Evolutionary conservation across 345 rosid genomes (phyloP).

Genomic region (Psidium friedrichsthalianum): DNA sequence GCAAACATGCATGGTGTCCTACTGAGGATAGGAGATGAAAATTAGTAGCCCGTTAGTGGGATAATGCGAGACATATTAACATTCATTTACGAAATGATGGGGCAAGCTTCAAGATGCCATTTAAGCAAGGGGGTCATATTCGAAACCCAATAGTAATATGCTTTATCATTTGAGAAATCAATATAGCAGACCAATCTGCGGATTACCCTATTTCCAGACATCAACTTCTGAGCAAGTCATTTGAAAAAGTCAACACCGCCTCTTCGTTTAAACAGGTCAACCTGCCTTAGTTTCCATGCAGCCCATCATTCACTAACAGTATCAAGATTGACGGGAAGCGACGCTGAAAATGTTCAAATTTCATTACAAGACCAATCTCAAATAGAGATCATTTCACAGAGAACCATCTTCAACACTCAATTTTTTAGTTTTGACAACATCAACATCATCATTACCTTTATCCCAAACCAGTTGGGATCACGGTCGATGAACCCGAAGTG

Average conservation of each 20-base stretch:
- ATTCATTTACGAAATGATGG: no score
- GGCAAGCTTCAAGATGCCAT: not conserved
- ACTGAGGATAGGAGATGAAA: not conserved
- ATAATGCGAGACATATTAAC: not conserved
- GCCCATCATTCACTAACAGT: not conserved
- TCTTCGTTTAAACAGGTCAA: not conserved
- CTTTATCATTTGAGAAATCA: not conserved
- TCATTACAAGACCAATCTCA: not conserved
- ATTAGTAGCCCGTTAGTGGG: not conserved
- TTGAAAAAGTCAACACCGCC: not conserved
- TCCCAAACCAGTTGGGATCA: no score
- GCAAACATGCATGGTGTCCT: not conserved
- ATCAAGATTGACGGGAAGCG: not conserved
- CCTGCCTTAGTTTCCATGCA: not conserved
- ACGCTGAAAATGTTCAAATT: not conserved
- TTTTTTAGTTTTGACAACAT: not conserved
- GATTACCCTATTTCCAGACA: not conserved
- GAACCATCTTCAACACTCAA: not conserved
- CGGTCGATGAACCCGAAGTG: no score
- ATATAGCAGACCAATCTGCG: not conserved
- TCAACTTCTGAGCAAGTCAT: not conserved
- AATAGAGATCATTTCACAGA: not conserved
- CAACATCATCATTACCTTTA: no score
- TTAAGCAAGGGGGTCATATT: not conserved
- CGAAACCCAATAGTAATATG: not conserved